A percentile compares a stretch with the other conserved stretches of the same genome.
phyloP scores from a whole-genome alignment of 805 yeast species.

The Teunomyces funiuensis region DNA sequence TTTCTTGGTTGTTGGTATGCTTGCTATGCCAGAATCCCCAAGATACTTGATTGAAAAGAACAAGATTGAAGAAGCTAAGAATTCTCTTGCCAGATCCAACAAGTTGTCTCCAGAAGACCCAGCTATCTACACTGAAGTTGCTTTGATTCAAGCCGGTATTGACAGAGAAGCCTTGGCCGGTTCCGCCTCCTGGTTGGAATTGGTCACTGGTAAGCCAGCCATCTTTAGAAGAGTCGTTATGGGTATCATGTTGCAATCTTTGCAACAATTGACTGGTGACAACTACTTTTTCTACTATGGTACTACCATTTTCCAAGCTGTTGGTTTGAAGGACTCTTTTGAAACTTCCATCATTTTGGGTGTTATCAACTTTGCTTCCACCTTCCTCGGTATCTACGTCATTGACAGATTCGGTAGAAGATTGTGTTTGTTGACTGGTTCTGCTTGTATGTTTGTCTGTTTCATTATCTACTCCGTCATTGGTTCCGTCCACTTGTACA shows the following conservation, averaged over 20 bases:
- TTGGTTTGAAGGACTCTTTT: conserved; percentile 57
- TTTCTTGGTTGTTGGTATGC: conserved; percentile 24
- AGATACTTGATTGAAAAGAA: conserved; percentile 25
- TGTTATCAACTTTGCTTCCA: conserved; percentile 54
- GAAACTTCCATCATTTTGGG: conserved; percentile 61
- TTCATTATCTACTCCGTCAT: conserved; percentile 25
- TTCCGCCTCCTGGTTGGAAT: conserved; percentile 25
- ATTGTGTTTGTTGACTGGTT: conserved; percentile 48
- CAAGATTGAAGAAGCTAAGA: conserved; percentile 26
- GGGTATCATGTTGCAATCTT: conserved; percentile 32
- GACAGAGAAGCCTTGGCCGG: conserved; percentile 30
- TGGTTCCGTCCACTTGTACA: conserved; percentile 23
- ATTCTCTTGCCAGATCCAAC: conserved; percentile 25
- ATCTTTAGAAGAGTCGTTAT: conserved; percentile 24
- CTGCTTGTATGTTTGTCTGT: conserved; percentile 30
- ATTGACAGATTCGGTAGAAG: conserved; percentile 60
- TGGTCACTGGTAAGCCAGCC: conserved; percentile 28
- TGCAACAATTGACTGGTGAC: conserved; percentile 63
- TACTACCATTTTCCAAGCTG: conserved; percentile 59
- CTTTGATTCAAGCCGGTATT: conserved; percentile 29
- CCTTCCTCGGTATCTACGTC: conserved; percentile 50
- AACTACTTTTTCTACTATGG: conserved; percentile 70
- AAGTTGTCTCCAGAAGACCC: conserved; percentile 24
- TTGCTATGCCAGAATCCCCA: conserved; percentile 30
- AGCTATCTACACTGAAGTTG: conserved; percentile 23